Base-by-base conservation (phyloP, 208 protist species). In the Crithidia brevicula region DNA sequence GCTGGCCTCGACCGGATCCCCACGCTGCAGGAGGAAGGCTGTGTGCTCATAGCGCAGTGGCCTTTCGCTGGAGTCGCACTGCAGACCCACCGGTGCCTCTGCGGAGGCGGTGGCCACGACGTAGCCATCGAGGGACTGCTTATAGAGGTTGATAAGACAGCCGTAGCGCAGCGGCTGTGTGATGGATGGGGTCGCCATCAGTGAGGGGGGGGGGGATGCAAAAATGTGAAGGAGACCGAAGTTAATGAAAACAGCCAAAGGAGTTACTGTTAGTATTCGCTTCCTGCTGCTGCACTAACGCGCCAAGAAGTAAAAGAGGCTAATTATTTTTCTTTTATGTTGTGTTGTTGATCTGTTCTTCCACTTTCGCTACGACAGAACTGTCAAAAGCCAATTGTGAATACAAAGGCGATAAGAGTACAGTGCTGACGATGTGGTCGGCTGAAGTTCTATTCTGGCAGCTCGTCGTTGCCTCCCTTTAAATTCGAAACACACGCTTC, bases 1-100 rank as follows among this genome's bases (percentile, higher is more conserved):
- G 16, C 38, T 59, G n/a, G 53, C 42, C 28, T 76, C 68, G 3
- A 76, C 66, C 2, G 72, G 52, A 38, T 90, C 84, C 18, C 81
- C 84, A 10, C 60, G 58, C 43, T 57, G 64, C 7, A 90, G 52
- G 2, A 77, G 68, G 38, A 86, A 90, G 15, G 79, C 51, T 2
- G 72, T 74, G 28, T 84, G 70, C 66, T 90, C 84, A 33, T 85
- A 86, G 38, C 57, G 60, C 33, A 85, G 49, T 30, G 78, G 67
- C 28, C 28, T 66, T 22, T 49, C 67, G 42, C 20, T 28, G 30
- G 66, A 76, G 67, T 74, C 66, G 33, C 63, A 10, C 61, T 77
- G 72, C 62, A 88, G 23, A 1, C 82, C 75, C 0, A 88, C 75
- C 18, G 82, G 79, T 0, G 72, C 62, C 43, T 81, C 73, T 2